Evolutionary conservation across 306 rosid species (phyloP), one percentile per base, ranked within the genome.

Genomic region (Carpinus viminea): DNA sequence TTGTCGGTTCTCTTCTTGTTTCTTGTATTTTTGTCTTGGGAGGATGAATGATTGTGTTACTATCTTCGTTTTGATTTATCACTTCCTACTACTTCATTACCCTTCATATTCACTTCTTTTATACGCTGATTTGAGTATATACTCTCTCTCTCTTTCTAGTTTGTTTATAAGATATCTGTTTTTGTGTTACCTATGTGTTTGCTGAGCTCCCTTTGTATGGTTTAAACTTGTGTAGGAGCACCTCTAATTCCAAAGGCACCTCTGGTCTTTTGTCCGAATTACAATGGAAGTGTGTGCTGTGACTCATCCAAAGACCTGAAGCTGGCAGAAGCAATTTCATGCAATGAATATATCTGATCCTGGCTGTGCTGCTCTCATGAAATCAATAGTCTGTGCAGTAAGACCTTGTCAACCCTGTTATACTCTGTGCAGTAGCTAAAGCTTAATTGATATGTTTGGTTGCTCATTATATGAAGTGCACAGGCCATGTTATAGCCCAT

Each of bases 361-460:
- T 64, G 46, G 46, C 70, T 64, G 70, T 64, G 70, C 70, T 7
- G 45, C 70, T 64, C 70, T 34, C 34, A 16, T 64, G 21, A 64
- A 64, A 64, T 64, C 70, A 64, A 64, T 20, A 13, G 21, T 64
- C 7, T 31, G 70, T 64, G 46, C 70, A 8, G 70, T 62, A 28
- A 31, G 69, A 2, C 46, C 31, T 31, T 31, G 34, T 31, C 34
- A 31, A 31, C 34, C 34, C 34, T 31, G 34, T 31, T 31, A 31
- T 31, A 31, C 34, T 31, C 34, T 31, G 34, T 31, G 34, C 34
- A 31, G 34, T 31, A 31, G 34, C 34, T 31, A 31, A 31, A 31
- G 34, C 34, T 31, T 0, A 24, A 24, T 24, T 31, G 3, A 31
- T 31, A 31, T 31, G 34, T 31, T 31, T 31, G 34, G 34, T 31